These are phyloP conservation scores for Podospora sp. DNA, from an alignment of 495 filamentous ascomycete genomes.

Conservation along the genomic window DNA sequence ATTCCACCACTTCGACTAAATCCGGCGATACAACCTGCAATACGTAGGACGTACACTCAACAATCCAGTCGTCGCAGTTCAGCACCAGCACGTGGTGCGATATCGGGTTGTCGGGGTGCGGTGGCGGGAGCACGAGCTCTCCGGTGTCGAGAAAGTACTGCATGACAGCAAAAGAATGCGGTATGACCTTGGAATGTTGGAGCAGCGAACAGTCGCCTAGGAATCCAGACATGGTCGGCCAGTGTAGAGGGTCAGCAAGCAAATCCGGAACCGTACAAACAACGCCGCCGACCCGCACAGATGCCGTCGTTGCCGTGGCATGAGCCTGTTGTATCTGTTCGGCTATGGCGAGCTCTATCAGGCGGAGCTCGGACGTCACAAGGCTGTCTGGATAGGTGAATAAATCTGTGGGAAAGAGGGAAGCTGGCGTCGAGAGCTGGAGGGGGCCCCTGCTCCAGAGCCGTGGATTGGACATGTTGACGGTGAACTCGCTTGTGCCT, in stretches of 20 bases:
- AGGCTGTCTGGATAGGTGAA: no score
- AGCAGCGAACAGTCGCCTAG: slow-evolving; percentile 9
- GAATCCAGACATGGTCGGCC: neutral
- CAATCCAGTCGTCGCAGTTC: no score
- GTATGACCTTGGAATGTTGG: slow-evolving; percentile 12
- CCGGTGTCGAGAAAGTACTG: slow-evolving; percentile 11
- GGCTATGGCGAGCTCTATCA: no score
- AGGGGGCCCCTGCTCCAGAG: slow-evolving; percentile 10
- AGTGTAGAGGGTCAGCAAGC: slow-evolving; percentile 4
- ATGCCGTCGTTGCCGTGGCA: neutral
- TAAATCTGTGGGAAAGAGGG: no score
- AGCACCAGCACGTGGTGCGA: no score
- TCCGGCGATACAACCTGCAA: slow-evolving; percentile 2
- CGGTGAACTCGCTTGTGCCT: slow-evolving; percentile 4
- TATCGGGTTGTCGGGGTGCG: neutral
- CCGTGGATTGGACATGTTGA: neutral
- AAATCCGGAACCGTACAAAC: slow-evolving; percentile 12
- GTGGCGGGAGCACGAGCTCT: neutral
- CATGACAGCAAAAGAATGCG: slow-evolving; percentile 14
- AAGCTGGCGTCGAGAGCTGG: neutral
- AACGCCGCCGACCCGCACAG: slow-evolving; percentile 7
- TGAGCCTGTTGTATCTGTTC: no score
- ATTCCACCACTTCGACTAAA: slow-evolving; percentile 8
- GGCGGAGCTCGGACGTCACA: no score
- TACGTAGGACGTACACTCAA: slow-evolving; percentile 6